These are phyloP conservation scores for Helminthosporium solani DNA, from an alignment of 2,329 filamentous ascomycete genomes.

Conservation along the genomic window DNA sequence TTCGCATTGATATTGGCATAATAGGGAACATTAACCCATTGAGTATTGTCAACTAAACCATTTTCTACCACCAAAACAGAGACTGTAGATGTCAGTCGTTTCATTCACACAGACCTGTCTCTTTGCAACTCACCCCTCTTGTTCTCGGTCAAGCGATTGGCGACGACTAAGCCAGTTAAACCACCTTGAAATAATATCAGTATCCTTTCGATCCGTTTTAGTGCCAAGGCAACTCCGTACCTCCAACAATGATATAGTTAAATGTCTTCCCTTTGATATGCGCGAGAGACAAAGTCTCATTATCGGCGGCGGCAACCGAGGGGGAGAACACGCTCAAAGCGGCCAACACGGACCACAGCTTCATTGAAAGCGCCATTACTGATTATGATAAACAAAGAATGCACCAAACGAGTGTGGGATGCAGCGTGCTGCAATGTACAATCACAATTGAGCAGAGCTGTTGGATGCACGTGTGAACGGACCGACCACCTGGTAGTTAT, in stretches of 20 bases:
- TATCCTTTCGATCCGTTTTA: conserved; percentile 7
- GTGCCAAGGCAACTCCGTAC: conserved; percentile 24
- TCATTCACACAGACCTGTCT: not conserved
- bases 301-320: not conserved
- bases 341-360: not conserved
- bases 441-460: not conserved
- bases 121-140: conserved; percentile 11
- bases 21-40: conserved; percentile 18
- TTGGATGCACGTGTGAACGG: not conserved
- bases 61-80: conserved; percentile 32
- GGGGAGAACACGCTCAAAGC: not conserved
- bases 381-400: not conserved
- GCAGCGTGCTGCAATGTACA: not conserved
- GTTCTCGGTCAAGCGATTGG: conserved; percentile 32
- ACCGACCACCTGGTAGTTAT: not conserved
- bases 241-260: conserved; percentile 34
- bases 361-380: not conserved
- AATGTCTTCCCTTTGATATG: conserved; percentile 15
- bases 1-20: conserved; percentile 25
- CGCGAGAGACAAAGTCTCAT: not conserved
- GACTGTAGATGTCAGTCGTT: conserved; percentile 14
- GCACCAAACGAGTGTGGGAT: not conserved
- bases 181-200: conserved; percentile 23
- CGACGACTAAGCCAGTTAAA: conserved; percentile 30
- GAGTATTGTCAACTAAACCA: conserved; percentile 26